Base-by-base conservation (phyloP, 371 early-diverging fungal genomes). In the Mortierella sp. region DNA sequence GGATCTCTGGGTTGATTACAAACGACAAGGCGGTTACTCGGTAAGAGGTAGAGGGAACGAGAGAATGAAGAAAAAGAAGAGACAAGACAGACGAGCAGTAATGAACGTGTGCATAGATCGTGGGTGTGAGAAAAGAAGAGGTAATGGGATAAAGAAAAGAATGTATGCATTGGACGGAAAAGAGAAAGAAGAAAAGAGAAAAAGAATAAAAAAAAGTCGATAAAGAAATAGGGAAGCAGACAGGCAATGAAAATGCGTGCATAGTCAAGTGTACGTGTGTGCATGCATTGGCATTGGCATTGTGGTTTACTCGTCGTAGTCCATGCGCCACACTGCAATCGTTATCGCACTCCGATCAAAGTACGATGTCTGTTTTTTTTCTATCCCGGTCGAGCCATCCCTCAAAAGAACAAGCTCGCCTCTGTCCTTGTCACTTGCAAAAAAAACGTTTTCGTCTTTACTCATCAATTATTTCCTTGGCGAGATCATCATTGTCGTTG, bases 281-380 rank as follows among this genome's bases (percentile, higher is more conserved):
- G 29, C 16, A 34, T 58, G n/a, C n/a, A n/a, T 29, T 26, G 11
- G 53, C 19, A 31, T 58, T 8, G 16, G 55, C 55, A 55, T 55
- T 55, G 55, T 16, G 31, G 31, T 5, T 0, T 2, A 26, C 1
- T 47, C 22, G 47, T 47, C 6, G 13, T 13, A 10, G 29, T 55
- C 34, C 61, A 58, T 58, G 61, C 61, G 61, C 61, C 61, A 58
- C 61, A 58, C 22, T 19, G 31, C 34, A 7, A n/a, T n/a, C n/a
- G n/a, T n/a, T n/a, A n/a, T n/a, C n/a, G n/a, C n/a, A n/a, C n/a
- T n/a, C n/a, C n/a, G n/a, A n/a, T n/a, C n/a, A n/a, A n/a, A n/a
- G n/a, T n/a, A n/a, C n/a, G n/a, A n/a, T n/a, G n/a, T n/a, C n/a
- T n/a, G n/a, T n/a, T n/a, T n/a, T n/a, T n/a, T n/a, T n/a, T n/a